A percentile compares a stretch with the other conserved stretches of the same genome.
Evolutionary conservation across 192 early-diverging fungal species (phyloP).

Genomic region (Cladochytrium replicatum): DNA sequence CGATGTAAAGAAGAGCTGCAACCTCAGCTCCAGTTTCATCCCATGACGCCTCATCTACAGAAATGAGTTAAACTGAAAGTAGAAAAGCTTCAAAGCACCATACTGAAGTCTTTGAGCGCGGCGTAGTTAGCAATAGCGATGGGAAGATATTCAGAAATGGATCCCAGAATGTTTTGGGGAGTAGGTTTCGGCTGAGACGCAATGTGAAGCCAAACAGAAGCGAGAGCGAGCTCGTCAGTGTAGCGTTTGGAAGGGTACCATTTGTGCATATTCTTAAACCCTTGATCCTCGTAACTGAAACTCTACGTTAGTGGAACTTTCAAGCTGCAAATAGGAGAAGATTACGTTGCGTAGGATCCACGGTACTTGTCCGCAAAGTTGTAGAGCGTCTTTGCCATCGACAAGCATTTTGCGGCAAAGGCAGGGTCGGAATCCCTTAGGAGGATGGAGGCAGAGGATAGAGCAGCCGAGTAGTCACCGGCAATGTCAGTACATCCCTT

Average conservation of each 20-base stretch:
- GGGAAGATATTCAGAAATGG: too few relatives aligned
- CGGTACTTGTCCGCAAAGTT: slow-evolving; percentile 15
- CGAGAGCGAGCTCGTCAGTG: slow-evolving; percentile 17
- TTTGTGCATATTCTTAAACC: slow-evolving; percentile 10
- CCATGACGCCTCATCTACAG: too few relatives aligned
- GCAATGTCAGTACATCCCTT: slow-evolving; percentile 20
- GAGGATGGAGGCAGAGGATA: slow-evolving; percentile 9
- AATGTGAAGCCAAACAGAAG: slow-evolving; percentile 13
- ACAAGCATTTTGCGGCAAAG: slow-evolving; percentile 13
- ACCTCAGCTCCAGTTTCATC: too few relatives aligned
- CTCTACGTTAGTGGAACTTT: too few relatives aligned
- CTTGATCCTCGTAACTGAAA: too few relatives aligned
- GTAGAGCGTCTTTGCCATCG: slow-evolving; percentile 10
- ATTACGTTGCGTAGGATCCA: slow-evolving; percentile 5
- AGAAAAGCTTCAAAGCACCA: too few relatives aligned
- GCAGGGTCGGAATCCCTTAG: slow-evolving; percentile 7
- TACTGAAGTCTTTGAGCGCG: too few relatives aligned
- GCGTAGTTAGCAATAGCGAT: too few relatives aligned
- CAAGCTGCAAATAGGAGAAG: slow-evolving; percentile 3
- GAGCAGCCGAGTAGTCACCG: slow-evolving; percentile 16
- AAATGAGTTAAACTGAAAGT: too few relatives aligned
- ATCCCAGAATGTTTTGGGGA: too few relatives aligned
- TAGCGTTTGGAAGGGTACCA: slow-evolving; percentile 14
- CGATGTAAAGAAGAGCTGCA: too few relatives aligned
- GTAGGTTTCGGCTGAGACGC: too few relatives aligned